Conservation (phyloP, 441 rosid species). For the Flueggea neowawraea region DNA sequence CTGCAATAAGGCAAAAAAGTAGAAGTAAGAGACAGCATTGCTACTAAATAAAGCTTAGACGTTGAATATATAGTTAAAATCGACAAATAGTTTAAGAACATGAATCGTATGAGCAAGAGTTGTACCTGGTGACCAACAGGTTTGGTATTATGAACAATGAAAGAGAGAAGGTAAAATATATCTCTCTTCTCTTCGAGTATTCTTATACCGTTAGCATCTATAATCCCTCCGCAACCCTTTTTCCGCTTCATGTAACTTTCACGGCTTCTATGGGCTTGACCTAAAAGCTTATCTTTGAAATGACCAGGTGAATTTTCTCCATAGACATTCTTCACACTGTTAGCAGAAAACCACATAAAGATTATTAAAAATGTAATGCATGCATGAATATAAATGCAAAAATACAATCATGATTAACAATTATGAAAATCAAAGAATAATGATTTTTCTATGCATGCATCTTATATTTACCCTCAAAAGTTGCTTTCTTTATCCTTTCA, state of each 20-base stretch:
- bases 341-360: neutral
- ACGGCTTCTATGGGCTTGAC: conserved; percentile 37
- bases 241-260: conserved; percentile 49
- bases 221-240: conserved; percentile 63
- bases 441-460: neutral
- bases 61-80: too few species aligned
- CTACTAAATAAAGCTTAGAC: too few species aligned
- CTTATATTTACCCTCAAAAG: too few species aligned
- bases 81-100: neutral
- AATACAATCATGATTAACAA: neutral
- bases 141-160: conserved; percentile 90
- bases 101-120: conserved; percentile 3
- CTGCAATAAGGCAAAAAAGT: conserved; percentile 44
- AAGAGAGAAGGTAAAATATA: conserved; percentile 86
- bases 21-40: conserved; percentile 2
- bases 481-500: too few species aligned
- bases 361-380: neutral
- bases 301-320: conserved; percentile 40
- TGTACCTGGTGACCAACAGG: conserved; percentile 99
- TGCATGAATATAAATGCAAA: neutral
- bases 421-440: neutral
- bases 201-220: conserved; percentile 72
- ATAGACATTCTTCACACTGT: conserved; percentile 20
- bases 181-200: conserved; percentile 94
- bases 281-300: conserved; percentile 41